Conservation (phyloP, 176 grass and related monocot species). For the Tillandsia fasciculata region DNA sequence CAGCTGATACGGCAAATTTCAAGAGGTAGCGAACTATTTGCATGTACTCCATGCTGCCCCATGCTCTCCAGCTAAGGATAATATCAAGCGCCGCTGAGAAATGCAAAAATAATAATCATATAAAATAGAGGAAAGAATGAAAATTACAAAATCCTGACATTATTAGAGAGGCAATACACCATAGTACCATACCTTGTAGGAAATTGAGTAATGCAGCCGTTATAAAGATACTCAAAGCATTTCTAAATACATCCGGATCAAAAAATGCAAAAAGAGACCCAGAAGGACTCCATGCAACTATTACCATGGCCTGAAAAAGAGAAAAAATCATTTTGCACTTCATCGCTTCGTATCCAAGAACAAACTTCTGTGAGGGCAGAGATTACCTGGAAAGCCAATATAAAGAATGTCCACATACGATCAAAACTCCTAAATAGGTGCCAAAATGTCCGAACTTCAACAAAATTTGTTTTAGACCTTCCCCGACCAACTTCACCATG, state of each 20-base stretch:
- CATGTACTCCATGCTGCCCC: conserved; percentile 60
- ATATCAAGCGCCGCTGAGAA: conserved; percentile 69
- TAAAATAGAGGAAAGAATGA: conserved; percentile 8
- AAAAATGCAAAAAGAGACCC: conserved; percentile 50
- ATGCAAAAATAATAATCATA: conserved; percentile 16
- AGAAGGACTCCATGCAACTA: conserved; percentile 85
- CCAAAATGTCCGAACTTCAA: conserved; percentile 97
- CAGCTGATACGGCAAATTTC: conserved; percentile 78
- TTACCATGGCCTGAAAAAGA: conserved; percentile 77
- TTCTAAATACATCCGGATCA: conserved; percentile 64
- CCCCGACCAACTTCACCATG: conserved; percentile 31
- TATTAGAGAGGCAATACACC: neutral
- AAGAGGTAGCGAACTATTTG: conserved; percentile 61
- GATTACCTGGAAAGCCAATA: conserved; percentile 83
- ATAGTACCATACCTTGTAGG: conserved; percentile 56
- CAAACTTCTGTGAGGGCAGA: neutral
- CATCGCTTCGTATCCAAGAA: neutral
- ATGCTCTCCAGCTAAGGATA: conserved; percentile 87
- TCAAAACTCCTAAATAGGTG: conserved; percentile 96
- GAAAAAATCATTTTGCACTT: conserved; percentile 5
- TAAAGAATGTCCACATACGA: conserved; percentile 94
- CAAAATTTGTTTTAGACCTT: conserved; percentile 93
- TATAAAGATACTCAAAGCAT: conserved; percentile 88
- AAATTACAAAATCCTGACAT: neutral
- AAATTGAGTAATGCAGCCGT: conserved; percentile 90